Evolutionary conservation across 306 rosid genomes (phyloP), one percentile per base, ranked within the genome.

Genomic region (Biancaea sappan): DNA sequence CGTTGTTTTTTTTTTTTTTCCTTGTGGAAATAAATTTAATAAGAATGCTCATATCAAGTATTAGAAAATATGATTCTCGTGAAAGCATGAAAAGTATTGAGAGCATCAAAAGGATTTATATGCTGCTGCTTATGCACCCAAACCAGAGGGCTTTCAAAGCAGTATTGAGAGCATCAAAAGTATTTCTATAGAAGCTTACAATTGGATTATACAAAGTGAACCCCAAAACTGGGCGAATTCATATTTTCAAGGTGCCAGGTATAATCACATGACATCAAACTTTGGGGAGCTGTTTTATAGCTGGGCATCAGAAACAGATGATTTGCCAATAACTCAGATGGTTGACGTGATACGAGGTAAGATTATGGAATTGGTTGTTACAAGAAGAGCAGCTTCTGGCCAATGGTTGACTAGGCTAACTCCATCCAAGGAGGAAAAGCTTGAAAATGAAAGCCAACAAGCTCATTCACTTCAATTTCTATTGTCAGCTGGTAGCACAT

Each of bases 271-370:
- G 98, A 77, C 91, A 46, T 88, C 98, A 31, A 91, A 90, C 83
- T 94, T 94, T 59, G 98, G 97, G 63, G 98, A 94, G 87, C 73
- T 87, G 69, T 94, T 94, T 82, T 94, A 91, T 73, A 82, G 90
- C 58, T 94, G 98, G 98, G 96, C 87, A 40, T 84, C 96, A 66
- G 90, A 91, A 40, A 96, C 95, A 5, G 89, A 90, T 37, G 97
- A 91, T 54, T 75, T 94, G 81, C 98, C 98, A 3, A 94, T 94
- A 77, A 94, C 98, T 8, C 98, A 94, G 73, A 91, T 94, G 98
- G 94, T 94, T 52, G 96, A 94, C 69, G 88, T 85, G 63, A 91
- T 90, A 69, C 84, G 91, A 86, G 82, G 90, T 40, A 94, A 87
- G 84, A 87, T 90, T 71, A 88, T 84, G 91, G 97, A 94, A 72